Percentiles rank a stretch among this genome's conserved stretches.
phyloP scores from a whole-genome alignment of 257 asterid species.

The Perilla frutescens region DNA sequence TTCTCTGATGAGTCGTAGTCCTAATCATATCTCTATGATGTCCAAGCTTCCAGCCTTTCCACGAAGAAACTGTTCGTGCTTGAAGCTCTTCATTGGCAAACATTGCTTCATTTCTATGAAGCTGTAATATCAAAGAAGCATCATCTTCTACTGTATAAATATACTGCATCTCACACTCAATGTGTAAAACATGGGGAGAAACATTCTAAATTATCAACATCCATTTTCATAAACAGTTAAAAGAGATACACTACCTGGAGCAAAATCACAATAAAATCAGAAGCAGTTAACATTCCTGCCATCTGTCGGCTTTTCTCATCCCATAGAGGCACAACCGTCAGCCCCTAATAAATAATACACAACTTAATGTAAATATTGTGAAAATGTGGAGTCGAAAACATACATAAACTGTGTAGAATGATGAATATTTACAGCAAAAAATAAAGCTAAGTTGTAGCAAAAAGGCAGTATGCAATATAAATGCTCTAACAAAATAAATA shows the following conservation, averaged over 20 bases:
- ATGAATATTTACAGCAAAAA: too few species aligned
- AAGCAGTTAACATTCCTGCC: slow-evolving; percentile 73
- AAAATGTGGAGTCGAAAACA: background rate
- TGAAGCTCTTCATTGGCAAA: slow-evolving; percentile 53
- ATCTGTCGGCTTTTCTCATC: slow-evolving; percentile 49
- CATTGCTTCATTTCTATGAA: slow-evolving; percentile 50
- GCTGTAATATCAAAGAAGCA: slow-evolving; percentile 46
- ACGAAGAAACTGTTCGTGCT: slow-evolving; percentile 59
- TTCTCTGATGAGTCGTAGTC: slow-evolving; percentile 43
- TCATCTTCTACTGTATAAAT: slow-evolving; percentile 5
- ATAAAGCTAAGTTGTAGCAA: too few species aligned
- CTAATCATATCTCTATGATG: slow-evolving; percentile 41
- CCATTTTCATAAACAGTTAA: background rate
- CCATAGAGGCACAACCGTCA: slow-evolving; percentile 63
- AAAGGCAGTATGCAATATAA: too few species aligned
- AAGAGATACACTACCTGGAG: slow-evolving; percentile 50
- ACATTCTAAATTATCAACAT: too few species aligned
- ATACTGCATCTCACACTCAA: background rate
- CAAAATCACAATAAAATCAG: slow-evolving; percentile 70
- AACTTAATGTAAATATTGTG: slow-evolving; percentile 16
- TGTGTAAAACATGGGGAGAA: too few species aligned
- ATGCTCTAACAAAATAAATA: too few species aligned
- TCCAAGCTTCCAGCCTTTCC: slow-evolving; percentile 63
- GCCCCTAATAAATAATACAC: slow-evolving; percentile 48
- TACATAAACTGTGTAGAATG: too few species aligned